Conservation (phyloP, 352 stramenopile species). For the Pseudoperonospora humuli region DNA sequence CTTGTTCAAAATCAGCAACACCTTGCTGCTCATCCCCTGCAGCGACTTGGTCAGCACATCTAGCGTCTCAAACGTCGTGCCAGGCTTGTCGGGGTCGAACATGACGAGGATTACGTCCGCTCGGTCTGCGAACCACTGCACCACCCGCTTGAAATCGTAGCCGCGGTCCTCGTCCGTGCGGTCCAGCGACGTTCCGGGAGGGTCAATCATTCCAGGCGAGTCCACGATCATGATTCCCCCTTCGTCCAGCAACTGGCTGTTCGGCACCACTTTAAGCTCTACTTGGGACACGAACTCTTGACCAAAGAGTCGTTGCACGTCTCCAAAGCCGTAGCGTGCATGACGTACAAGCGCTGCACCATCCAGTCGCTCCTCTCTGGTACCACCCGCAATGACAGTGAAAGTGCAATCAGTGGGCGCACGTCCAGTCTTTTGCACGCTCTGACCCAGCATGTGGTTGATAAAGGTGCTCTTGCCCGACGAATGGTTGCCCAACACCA, state of each 20-base stretch:
- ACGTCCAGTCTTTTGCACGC: conserved; percentile 77
- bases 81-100: conserved; percentile 85
- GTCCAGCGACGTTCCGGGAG: conserved; percentile 47
- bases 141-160: conserved; percentile 83
- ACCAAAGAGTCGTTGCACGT: conserved; percentile 74
- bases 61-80: conserved; percentile 84
- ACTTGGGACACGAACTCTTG: conserved; percentile 79
- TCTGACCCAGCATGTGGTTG: conserved; percentile 80
- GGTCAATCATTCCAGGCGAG: conserved; percentile 84
- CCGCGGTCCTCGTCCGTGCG: conserved; percentile 68
- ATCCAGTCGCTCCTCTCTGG: conserved; percentile 65
- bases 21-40: conserved; percentile 67
- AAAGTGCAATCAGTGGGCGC: conserved; percentile 81
- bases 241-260: conserved; percentile 62
- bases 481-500: conserved; percentile 82
- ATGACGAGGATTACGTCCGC: conserved; percentile 85
- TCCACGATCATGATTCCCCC: conserved; percentile 81
- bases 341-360: conserved; percentile 63
- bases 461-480: conserved; percentile 85
- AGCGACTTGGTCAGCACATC: conserved; percentile 79
- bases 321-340: conserved; percentile 71
- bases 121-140: conserved; percentile 82
- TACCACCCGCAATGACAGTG: conserved; percentile 66
- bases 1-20: conserved; percentile 85
- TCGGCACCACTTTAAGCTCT: conserved; percentile 73